These are phyloP conservation scores for Juncus effusus DNA, from an alignment of 176 grass and related monocot genomes.

Conservation along the genomic window DNA sequence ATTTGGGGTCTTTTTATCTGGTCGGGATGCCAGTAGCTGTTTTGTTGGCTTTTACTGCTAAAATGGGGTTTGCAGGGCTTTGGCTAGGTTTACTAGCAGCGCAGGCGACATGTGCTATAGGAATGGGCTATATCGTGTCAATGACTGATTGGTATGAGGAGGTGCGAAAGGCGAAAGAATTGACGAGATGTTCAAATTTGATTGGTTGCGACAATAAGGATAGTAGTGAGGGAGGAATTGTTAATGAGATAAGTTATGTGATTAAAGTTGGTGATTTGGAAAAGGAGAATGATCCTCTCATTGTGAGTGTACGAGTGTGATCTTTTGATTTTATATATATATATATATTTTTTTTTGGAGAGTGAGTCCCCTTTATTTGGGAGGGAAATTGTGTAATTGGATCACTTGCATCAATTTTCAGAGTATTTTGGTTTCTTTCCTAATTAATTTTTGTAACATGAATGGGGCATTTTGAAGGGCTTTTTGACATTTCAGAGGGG, in stretches of 20 bases:
- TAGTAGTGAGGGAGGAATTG: constrained; percentile 5
- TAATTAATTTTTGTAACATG: background rate
- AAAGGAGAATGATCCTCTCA: constrained; percentile 21
- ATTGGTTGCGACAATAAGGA: background rate
- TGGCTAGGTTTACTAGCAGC: constrained; percentile 91
- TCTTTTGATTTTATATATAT: constrained; percentile 1
- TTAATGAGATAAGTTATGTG: background rate
- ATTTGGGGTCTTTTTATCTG: constrained; percentile 88
- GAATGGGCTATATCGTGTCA: constrained; percentile 59
- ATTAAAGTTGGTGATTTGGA: constrained; percentile 22
- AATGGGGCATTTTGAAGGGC: background rate
- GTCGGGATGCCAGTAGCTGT: constrained; percentile 93
- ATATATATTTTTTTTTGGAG: constrained; percentile 9
- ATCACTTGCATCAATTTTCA: constrained; percentile 2
- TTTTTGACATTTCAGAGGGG: background rate
- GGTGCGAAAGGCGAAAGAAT: constrained; percentile 58
- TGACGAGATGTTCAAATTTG: constrained; percentile 38
- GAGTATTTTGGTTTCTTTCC: background rate
- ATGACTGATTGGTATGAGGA: constrained; percentile 73
- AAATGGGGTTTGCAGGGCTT: constrained; percentile 75
- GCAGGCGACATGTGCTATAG: constrained; percentile 65
- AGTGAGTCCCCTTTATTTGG: background rate
- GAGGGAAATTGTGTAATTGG: constrained; percentile 19
- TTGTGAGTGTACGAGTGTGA: constrained; percentile 26
- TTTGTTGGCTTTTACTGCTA: constrained; percentile 45